phyloP scores from a whole-genome alignment of 805 yeast species.

The Saccharomyces eubayanus region DNA sequence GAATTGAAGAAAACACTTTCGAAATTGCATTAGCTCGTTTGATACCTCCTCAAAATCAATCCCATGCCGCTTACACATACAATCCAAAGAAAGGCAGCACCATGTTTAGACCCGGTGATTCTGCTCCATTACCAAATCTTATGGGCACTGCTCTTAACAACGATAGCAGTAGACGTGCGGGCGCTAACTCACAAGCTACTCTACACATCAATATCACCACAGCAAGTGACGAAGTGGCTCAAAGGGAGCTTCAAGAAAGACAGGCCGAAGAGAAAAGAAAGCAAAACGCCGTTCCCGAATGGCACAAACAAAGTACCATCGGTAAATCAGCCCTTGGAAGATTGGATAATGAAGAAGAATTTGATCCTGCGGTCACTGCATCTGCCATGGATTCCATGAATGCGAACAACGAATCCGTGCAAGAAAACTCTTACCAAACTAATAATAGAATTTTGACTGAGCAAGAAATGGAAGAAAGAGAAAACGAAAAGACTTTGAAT shows the following conservation, averaged over 20 bases:
- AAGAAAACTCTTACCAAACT: constrained; percentile 5
- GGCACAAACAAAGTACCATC: constrained; percentile 91
- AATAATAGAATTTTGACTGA: constrained; percentile 21
- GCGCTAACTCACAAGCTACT: constrained; percentile 68
- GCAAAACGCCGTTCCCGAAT: constrained; percentile 92
- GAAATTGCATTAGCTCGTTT: constrained; percentile 75
- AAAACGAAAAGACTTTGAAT: constrained; percentile 64
- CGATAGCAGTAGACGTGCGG: constrained; percentile 40
- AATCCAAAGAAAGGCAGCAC: constrained; percentile 39
- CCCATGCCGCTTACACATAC: constrained; percentile 62
- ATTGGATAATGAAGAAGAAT: constrained; percentile 43
- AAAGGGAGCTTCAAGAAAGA: constrained; percentile 54
- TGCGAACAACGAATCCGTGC: constrained; percentile 3
- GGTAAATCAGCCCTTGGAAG: constrained; percentile 56
- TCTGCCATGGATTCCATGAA: constrained; percentile 8
- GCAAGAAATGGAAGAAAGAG: constrained; percentile 46
- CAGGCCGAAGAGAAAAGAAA: constrained; percentile 66
- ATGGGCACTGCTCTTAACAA: constrained; percentile 31
- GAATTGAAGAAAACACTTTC: constrained; percentile 80
- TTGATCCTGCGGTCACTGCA: constrained; percentile 23
- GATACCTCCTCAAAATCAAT: constrained; percentile 71
- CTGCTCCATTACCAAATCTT: constrained; percentile 17
- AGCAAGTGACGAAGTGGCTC: constrained; percentile 72
- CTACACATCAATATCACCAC: constrained; percentile 81
- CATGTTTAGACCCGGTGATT: constrained; percentile 36